phyloP scores from a whole-genome alignment of 2,329 filamentous ascomycete species.

The Drechslerella stenobrocha region DNA sequence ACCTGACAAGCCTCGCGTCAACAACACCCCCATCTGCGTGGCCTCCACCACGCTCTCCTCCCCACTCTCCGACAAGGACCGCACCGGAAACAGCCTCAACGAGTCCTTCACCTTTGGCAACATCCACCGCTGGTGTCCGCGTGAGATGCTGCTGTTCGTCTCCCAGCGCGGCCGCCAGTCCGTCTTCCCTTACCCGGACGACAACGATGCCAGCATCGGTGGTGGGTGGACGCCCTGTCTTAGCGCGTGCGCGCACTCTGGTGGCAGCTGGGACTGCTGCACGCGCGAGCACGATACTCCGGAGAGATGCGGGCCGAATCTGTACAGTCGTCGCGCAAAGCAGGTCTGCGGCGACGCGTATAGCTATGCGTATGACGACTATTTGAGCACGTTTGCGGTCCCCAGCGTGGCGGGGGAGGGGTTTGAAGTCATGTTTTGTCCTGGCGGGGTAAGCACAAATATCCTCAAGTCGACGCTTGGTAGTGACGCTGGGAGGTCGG shows the following conservation, averaged over 20 bases:
- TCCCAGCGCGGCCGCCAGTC: slow-evolving; percentile 65
- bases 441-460: slow-evolving; percentile 55
- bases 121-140: slow-evolving; percentile 75
- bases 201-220: slow-evolving; percentile 68
- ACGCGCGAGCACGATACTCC: slow-evolving; percentile 69
- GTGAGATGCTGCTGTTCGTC: slow-evolving; percentile 71
- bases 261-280: slow-evolving; percentile 72
- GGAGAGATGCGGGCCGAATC: slow-evolving; percentile 66
- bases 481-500: not conserved
- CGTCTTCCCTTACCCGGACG: slow-evolving; percentile 70
- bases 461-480: slow-evolving; percentile 32
- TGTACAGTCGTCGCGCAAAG: slow-evolving; percentile 73
- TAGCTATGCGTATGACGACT: slow-evolving; percentile 69
- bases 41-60: slow-evolving; percentile 13
- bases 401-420: slow-evolving; percentile 66
- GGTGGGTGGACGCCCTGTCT: slow-evolving; percentile 71
- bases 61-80: slow-evolving; percentile 56
- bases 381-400: slow-evolving; percentile 65
- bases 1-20: slow-evolving; percentile 37
- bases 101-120: slow-evolving; percentile 54
- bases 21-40: slow-evolving; percentile 51
- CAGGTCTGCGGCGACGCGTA: slow-evolving; percentile 80
- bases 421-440: slow-evolving; percentile 79
- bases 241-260: slow-evolving; percentile 73
- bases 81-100: slow-evolving; percentile 54